Evolutionary conservation across 345 rosid species (phyloP).

Genomic region (Populus davidiana): DNA sequence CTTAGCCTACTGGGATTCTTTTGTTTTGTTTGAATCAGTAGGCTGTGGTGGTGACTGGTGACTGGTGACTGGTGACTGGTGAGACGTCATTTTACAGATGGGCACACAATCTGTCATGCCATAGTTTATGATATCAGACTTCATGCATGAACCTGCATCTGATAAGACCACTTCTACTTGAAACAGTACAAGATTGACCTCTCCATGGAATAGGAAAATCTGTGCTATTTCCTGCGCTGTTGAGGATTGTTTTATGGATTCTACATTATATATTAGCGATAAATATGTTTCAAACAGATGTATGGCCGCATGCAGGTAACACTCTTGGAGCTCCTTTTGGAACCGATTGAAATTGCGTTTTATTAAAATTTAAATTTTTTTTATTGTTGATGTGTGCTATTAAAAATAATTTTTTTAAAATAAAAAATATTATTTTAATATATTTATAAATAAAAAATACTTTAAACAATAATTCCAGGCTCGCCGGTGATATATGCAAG

Average conservation of each 20-base stretch:
- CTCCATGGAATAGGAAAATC: not conserved
- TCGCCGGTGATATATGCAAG: not conserved
- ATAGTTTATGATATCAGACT: not conserved
- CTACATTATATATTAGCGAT: not conserved
- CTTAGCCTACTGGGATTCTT: conserved; percentile 45
- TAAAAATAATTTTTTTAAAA: no score
- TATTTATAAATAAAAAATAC: no score
- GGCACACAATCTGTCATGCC: not conserved
- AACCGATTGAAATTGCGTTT: no score
- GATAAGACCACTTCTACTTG: not conserved
- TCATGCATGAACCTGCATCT: not conserved
- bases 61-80: not conserved
- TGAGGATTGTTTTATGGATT: not conserved
- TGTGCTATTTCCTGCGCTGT: not conserved
- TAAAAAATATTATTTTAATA: no score
- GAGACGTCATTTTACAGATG: conserved; percentile 1
- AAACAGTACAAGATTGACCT: not conserved
- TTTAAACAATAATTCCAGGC: no score
- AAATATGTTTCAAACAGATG: not conserved
- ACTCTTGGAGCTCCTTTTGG: no score
- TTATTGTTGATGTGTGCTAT: no score
- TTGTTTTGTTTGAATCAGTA: conserved; percentile 39
- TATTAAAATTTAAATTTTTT: no score
- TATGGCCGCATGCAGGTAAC: not conserved
- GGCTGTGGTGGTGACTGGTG: not conserved